phyloP scores from a whole-genome alignment of 1,284 basidiomycete genomes.

The Kwoniella shivajii region DNA sequence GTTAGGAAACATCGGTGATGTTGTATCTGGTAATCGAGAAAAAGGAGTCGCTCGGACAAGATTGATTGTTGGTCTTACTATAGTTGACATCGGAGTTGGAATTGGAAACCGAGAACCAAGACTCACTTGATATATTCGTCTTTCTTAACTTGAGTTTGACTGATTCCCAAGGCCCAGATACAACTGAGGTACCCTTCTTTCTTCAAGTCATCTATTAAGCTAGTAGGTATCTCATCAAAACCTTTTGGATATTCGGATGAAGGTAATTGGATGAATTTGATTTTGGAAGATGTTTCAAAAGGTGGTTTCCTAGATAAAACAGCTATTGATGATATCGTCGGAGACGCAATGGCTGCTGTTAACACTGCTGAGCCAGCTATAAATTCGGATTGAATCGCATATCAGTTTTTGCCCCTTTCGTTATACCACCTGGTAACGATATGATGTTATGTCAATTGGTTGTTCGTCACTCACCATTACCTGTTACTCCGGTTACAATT shows the following conservation, averaged over 20 bases:
- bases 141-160: slow-evolving; percentile 33
- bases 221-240: slow-evolving; percentile 26
- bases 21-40: too few relatives aligned
- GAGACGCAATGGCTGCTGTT: slow-evolving; percentile 29
- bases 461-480: slow-evolving; percentile 26
- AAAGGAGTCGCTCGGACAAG: too few relatives aligned
- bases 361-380: slow-evolving; percentile 32
- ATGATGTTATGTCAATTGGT: not conserved
- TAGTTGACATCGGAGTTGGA: not conserved
- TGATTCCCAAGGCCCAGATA: slow-evolving; percentile 38
- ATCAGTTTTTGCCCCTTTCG: not conserved
- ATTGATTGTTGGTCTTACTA: too few relatives aligned
- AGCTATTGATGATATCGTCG: slow-evolving; percentile 25
- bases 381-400: not conserved
- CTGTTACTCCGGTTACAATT: slow-evolving; percentile 40
- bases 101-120: not conserved
- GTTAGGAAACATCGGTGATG: too few relatives aligned
- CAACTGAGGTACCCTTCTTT: slow-evolving; percentile 22
- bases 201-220: slow-evolving; percentile 19
- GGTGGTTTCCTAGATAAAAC: slow-evolving; percentile 34
- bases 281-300: slow-evolving; percentile 16
- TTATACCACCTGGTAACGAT: too few relatives aligned
- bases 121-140: slow-evolving; percentile 40
- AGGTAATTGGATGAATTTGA: slow-evolving; percentile 29
- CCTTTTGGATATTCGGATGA: slow-evolving; percentile 27